A percentile compares a stretch with the other conserved stretches of the same genome.
These are phyloP conservation scores for Pseudozyma sp. DNA, from an alignment of 1,284 basidiomycete species.

Conservation along the genomic window DNA sequence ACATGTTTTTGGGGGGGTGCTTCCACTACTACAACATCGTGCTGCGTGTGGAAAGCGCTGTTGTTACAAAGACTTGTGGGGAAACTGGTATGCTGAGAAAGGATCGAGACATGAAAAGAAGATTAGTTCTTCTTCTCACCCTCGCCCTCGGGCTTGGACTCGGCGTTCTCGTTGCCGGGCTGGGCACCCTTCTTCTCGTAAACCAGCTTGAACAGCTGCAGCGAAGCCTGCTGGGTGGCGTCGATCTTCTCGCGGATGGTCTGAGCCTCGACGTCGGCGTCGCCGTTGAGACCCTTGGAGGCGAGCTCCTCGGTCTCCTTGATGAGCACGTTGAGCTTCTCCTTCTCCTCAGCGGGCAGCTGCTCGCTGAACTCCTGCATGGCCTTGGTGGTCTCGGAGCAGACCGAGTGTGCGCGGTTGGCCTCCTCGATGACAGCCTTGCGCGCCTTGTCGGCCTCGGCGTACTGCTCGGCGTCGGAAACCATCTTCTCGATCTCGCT, in stretches of 20 bases:
- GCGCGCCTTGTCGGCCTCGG: constrained; percentile 77
- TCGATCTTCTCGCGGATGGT: constrained; percentile 90
- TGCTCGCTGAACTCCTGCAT: constrained; percentile 98
- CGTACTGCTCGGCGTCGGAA: constrained; percentile 67
- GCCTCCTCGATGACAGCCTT: constrained; percentile 92
- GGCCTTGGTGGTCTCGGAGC: constrained; percentile 94
- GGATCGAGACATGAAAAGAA: neutral
- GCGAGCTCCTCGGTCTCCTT: constrained; percentile 90
- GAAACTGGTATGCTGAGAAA: constrained; percentile 1
- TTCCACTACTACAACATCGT: neutral
- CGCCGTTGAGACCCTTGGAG: constrained; percentile 88
- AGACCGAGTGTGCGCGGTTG: constrained; percentile 95
- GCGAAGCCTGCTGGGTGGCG: constrained; percentile 94
- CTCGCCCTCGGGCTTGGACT: constrained; percentile 53
- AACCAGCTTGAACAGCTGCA: constrained; percentile 98
- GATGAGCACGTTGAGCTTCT: constrained; percentile 80
- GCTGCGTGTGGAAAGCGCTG: constrained; percentile 4
- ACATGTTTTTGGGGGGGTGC: neutral
- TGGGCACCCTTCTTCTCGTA: constrained; percentile 90
- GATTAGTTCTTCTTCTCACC: constrained; percentile 65
- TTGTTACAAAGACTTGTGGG: constrained; percentile 28
- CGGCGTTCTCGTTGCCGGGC: constrained; percentile 65
- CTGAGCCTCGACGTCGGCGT: constrained; percentile 83
- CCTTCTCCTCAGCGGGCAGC: constrained; percentile 89
- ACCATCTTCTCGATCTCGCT: constrained; percentile 69